Evolutionary conservation across 2,329 filamentous ascomycete genomes (phyloP).

Genomic region (Phoma sp.): DNA sequence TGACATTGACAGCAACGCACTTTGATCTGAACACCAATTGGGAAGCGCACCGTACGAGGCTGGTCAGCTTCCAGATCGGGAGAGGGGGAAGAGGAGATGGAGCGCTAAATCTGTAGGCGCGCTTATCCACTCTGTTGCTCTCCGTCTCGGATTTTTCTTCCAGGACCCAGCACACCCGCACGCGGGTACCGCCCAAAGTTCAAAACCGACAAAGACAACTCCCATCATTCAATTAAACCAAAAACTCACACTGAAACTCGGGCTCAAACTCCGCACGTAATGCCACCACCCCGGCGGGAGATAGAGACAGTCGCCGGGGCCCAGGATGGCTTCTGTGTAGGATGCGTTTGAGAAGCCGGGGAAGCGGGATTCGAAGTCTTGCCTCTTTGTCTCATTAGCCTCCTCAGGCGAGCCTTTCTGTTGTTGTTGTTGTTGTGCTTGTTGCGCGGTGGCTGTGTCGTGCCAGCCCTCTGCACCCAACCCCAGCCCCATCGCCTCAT

Average conservation of each 20-base stretch:
- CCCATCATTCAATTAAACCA: conserved; percentile 65
- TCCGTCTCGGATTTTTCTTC: no score
- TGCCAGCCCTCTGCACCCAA: conserved; percentile 6
- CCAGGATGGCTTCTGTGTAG: conserved; percentile 79
- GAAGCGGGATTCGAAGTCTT: conserved; percentile 47
- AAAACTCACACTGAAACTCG: conserved; percentile 94
- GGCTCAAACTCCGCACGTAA: conserved; percentile 83
- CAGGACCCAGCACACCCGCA: no score
- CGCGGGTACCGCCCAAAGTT: no score
- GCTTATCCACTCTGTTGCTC: no score
- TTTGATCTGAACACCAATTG: no score
- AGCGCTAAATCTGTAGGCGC: no score
- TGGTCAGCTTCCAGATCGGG: no score
- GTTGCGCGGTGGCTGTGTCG: no score
- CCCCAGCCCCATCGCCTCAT: conserved; percentile 62
- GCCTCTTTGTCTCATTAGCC: background rate
- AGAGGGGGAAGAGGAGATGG: no score
- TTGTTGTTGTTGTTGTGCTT: conserved; percentile 2
- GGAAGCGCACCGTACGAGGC: no score
- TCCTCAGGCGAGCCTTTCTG: conserved; percentile 25
- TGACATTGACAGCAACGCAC: no score
- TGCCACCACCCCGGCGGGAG: conserved; percentile 98
- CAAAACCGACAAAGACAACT: no score
- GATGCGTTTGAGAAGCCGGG: conserved; percentile 64
- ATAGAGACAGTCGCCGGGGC: conserved; percentile 83